Evolutionary conservation across 352 stramenopile species (phyloP).

Genomic region (Pythium myriotylum): DNA sequence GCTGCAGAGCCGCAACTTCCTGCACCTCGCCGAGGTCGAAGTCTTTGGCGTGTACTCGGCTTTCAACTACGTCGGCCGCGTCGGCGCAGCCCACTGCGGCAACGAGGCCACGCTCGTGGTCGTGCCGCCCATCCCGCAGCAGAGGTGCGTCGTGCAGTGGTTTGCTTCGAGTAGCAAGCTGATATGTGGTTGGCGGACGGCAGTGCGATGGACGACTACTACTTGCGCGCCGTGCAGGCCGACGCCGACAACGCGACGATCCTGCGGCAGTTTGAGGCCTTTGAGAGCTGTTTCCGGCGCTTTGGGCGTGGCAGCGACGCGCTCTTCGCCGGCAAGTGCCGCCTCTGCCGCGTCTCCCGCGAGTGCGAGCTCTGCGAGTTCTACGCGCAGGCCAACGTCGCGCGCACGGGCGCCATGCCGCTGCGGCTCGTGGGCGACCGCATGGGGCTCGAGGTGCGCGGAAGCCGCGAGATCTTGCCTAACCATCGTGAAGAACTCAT

Average conservation of each 20-base stretch:
- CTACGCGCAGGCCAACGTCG: conserved; percentile 46
- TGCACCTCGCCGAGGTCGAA: conserved; percentile 91
- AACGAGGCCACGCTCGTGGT: conserved; percentile 90
- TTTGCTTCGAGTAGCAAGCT: background rate
- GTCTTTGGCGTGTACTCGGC: conserved; percentile 91
- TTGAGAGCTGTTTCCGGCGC: conserved; percentile 74
- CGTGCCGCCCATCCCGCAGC: conserved; percentile 65
- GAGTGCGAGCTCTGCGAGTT: conserved; percentile 90
- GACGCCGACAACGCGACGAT: conserved; percentile 91
- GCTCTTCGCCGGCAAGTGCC: conserved; percentile 42
- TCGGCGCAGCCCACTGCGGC: conserved; percentile 77
- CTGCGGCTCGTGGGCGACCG: conserved; percentile 46
- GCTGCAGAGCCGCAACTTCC: conserved; percentile 85
- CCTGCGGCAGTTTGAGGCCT: conserved; percentile 90
- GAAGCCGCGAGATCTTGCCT: background rate
- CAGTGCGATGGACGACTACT: conserved; percentile 77
- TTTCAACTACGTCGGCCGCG: conserved; percentile 81
- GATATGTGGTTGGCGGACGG: background rate
- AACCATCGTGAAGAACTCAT: background rate
- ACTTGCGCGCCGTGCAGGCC: conserved; percentile 87
- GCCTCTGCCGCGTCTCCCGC: conserved; percentile 80
- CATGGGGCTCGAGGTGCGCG: conserved; percentile 52
- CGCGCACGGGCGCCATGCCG: conserved; percentile 20
- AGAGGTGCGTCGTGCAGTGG: conserved; percentile 41
- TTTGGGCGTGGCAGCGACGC: conserved; percentile 54